Conservation (phyloP, 75 land plant species). For the Sequoia sempervirens region DNA sequence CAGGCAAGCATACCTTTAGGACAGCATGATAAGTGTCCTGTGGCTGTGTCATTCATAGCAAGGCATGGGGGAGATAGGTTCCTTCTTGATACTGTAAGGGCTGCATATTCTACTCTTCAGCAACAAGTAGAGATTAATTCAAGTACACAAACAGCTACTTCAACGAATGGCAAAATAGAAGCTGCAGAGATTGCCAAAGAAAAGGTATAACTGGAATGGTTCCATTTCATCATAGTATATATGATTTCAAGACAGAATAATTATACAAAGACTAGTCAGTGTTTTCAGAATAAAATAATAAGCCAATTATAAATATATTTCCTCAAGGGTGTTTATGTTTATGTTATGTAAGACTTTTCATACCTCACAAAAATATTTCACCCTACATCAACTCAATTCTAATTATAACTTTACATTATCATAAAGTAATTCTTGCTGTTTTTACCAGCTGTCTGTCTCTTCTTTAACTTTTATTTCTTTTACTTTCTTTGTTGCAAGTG, state of each 20-base stretch:
- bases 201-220: slow-evolving; percentile 33
- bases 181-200: slow-evolving; percentile 80
- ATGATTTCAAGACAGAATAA: not conserved
- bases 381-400: not conserved
- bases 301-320: not conserved
- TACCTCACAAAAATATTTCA: not conserved
- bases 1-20: slow-evolving; percentile 83
- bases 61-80: slow-evolving; percentile 83
- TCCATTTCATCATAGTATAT: not conserved
- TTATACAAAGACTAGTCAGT: not conserved
- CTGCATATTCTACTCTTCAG: slow-evolving; percentile 48
- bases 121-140: slow-evolving; percentile 43
- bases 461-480: not conserved
- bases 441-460: not conserved
- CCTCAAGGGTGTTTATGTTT: not conserved
- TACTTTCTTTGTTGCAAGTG: not conserved
- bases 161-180: slow-evolving; percentile 23
- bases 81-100: slow-evolving; percentile 50
- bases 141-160: slow-evolving; percentile 23
- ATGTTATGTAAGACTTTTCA: not conserved
- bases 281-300: not conserved
- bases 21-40: slow-evolving; percentile 54
- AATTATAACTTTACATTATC: not conserved
- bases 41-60: slow-evolving; percentile 82
- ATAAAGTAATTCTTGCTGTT: not conserved